These are phyloP conservation scores for Colletotrichum orchidophilum DNA, from an alignment of 2,329 filamentous ascomycete genomes.

Conservation along the genomic window DNA sequence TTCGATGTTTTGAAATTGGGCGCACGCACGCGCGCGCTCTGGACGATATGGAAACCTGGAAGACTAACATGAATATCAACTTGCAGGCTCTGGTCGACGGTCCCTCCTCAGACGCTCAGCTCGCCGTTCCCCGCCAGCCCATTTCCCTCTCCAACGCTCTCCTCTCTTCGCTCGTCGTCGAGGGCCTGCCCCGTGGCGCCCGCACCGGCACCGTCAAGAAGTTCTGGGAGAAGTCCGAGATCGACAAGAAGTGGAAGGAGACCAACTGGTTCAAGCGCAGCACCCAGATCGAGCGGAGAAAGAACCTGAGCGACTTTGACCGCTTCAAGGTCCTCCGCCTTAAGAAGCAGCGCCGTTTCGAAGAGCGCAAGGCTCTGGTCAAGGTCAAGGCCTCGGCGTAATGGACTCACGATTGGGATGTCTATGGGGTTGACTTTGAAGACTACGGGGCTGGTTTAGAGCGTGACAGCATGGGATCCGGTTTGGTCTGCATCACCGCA, in stretches of 20 bases:
- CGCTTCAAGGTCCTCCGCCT: conserved; percentile 99
- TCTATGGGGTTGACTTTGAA: conserved; percentile 34
- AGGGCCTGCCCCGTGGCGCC: conserved; percentile 84
- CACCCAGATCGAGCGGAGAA: conserved; percentile 85
- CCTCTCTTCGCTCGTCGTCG: conserved; percentile 89
- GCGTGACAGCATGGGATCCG: conserved; percentile 44
- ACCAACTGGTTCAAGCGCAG: conserved; percentile 96
- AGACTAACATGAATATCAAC: conserved; percentile 9
- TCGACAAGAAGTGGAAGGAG: conserved; percentile 93
- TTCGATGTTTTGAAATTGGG: background rate
- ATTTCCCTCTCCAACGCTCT: conserved; percentile 83
- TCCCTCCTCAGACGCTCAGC: conserved; percentile 82
- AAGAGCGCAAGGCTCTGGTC: conserved; percentile 95
- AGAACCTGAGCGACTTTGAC: conserved; percentile 96
- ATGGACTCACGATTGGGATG: conserved; percentile 41
- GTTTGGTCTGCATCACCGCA: conserved; percentile 57
- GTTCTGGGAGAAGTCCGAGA: conserved; percentile 89
- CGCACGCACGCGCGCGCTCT: background rate
- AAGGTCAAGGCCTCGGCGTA: conserved; percentile 89
- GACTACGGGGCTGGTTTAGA: conserved; percentile 35
- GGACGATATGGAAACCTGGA: background rate
- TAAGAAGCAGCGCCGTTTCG: conserved; percentile 99
- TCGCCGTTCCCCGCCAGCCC: conserved; percentile 87
- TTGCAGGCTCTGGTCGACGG: conserved; percentile 93
- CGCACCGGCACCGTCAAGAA: conserved; percentile 86